These are phyloP conservation scores for Baudoinia panamericana DNA, from an alignment of 495 filamentous ascomycete genomes.

Conservation along the genomic window DNA sequence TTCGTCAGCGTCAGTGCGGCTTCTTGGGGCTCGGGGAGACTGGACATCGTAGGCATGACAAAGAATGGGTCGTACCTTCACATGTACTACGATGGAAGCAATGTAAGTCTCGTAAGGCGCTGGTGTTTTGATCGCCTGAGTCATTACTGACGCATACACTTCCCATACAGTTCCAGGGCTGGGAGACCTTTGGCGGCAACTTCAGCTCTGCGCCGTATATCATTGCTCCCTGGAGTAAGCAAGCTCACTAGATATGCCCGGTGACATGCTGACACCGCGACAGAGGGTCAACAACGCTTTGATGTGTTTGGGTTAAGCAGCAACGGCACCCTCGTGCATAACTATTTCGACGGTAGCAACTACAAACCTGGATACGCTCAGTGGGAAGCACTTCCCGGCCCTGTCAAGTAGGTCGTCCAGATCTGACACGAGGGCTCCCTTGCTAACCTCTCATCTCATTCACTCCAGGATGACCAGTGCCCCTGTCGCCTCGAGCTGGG, in stretches of 20 bases:
- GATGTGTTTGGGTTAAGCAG: conserved; percentile 17
- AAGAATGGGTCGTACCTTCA: conserved; percentile 22
- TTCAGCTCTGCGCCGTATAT: conserved; percentile 17
- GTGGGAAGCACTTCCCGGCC: conserved; percentile 13
- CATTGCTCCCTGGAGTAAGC: conserved; percentile 25
- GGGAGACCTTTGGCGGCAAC: conserved; percentile 22
- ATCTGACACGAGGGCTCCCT: too few relatives aligned
- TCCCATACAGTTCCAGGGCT: conserved; percentile 27
- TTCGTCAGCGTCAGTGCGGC: conserved; percentile 16
- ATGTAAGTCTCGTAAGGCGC: too few relatives aligned
- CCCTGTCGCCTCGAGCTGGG: neutral
- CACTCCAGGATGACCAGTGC: too few relatives aligned
- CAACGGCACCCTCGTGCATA: conserved; percentile 10
- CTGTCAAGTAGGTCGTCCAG: too few relatives aligned
- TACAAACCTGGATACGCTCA: too few relatives aligned
- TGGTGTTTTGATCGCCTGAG: too few relatives aligned
- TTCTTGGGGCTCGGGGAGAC: conserved; percentile 17
- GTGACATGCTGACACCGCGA: conserved; percentile 18
- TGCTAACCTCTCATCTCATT: too few relatives aligned
- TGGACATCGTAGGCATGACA: conserved; percentile 28
- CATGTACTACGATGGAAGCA: conserved; percentile 26
- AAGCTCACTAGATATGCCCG: too few relatives aligned
- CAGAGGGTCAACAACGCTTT: conserved; percentile 18
- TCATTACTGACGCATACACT: too few relatives aligned
- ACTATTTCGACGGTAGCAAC: conserved; percentile 17